Evolutionary conservation across 352 stramenopile species (phyloP).

Genomic region (Globisporangium iwayamae): DNA sequence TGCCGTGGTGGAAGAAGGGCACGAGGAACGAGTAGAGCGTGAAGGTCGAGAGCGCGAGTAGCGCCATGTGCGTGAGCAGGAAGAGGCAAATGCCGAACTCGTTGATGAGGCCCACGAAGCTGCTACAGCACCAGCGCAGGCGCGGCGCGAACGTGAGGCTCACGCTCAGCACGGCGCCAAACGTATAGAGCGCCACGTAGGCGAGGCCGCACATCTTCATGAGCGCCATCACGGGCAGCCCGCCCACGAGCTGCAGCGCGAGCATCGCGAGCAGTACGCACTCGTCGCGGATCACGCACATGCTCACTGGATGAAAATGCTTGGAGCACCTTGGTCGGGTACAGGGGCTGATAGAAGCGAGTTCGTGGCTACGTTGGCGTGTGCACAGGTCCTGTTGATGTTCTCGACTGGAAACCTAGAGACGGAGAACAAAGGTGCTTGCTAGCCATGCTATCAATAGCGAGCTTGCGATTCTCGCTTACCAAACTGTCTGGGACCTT

Average conservation of each 20-base stretch:
- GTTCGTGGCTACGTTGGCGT: neutral
- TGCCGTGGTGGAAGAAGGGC: slow-evolving; percentile 26
- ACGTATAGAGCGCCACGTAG: slow-evolving; percentile 30
- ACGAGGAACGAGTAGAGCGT: slow-evolving; percentile 34
- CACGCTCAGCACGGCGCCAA: slow-evolving; percentile 37
- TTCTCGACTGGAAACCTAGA: neutral
- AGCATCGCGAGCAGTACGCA: slow-evolving; percentile 45
- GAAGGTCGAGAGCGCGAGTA: slow-evolving; percentile 39
- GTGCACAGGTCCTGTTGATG: neutral
- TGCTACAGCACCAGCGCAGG: slow-evolving; percentile 32
- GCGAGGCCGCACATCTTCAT: slow-evolving; percentile 42
- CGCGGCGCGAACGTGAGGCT: slow-evolving; percentile 37
- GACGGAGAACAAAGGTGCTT: neutral
- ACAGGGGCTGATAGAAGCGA: neutral
- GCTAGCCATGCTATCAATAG: neutral
- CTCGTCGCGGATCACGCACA: slow-evolving; percentile 47
- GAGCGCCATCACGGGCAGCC: slow-evolving; percentile 42
- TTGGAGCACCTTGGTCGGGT: neutral
- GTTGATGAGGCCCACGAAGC: slow-evolving; percentile 30
- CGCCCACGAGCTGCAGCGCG: slow-evolving; percentile 31
- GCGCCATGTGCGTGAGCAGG: slow-evolving; percentile 33
- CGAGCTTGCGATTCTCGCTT: neutral
- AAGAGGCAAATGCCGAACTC: slow-evolving; percentile 42
- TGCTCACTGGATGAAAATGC: neutral
- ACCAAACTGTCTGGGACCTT: too few species aligned